Conservation (phyloP, 306 rosid genomes). For the Vigna hirtella region DNA sequence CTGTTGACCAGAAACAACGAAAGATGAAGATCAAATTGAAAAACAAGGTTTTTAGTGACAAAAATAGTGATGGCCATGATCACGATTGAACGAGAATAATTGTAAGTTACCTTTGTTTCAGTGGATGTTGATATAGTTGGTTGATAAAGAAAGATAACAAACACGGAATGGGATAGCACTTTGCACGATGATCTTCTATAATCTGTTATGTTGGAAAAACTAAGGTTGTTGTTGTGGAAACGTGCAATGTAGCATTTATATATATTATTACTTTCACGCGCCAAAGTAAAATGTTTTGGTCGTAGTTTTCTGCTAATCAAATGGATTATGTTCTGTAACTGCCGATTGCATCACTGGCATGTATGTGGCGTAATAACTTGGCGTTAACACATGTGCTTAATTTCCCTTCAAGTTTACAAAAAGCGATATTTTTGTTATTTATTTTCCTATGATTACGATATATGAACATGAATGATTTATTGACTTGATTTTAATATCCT, state of each 20-base stretch:
- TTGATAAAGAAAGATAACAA: not conserved
- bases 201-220: not conserved
- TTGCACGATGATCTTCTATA: slow-evolving; percentile 15
- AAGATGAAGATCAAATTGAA: not conserved
- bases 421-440: not conserved
- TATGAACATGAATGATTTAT: not conserved
- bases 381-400: slow-evolving; percentile 16
- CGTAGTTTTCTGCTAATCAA: not conserved
- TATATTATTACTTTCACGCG: not conserved
- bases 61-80: not conserved
- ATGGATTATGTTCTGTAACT: not conserved
- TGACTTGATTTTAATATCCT: not conserved
- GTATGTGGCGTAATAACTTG: slow-evolving; percentile 5
- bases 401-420: slow-evolving; percentile 1
- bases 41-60: not conserved
- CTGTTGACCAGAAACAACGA: slow-evolving; percentile 24
- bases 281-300: slow-evolving; percentile 14
- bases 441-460: not conserved
- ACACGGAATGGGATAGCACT: not conserved
- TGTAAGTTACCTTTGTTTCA: slow-evolving; percentile 22
- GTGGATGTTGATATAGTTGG: not conserved
- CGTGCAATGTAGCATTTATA: not conserved
- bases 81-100: not conserved
- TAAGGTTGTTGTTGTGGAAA: not conserved
- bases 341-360: slow-evolving; percentile 23